Evolutionary conservation across 2,329 filamentous ascomycete species (phyloP).

Genomic region (Fusarium xylarioides): DNA sequence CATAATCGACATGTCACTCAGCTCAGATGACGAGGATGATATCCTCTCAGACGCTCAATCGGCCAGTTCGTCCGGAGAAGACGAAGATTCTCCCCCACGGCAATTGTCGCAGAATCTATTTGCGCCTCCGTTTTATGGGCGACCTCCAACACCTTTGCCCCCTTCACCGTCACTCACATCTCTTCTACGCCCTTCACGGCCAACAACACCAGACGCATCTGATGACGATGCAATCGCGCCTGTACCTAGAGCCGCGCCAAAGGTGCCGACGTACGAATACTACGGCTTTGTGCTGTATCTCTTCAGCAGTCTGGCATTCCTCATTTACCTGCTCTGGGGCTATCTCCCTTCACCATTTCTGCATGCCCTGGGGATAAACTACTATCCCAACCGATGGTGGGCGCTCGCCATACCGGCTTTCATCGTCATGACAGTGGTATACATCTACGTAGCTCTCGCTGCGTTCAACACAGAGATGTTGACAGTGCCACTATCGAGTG

Average conservation of each 20-base stretch:
- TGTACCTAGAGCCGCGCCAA: slow-evolving; percentile 85
- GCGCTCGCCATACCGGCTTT: slow-evolving; percentile 90
- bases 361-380: slow-evolving; percentile 91
- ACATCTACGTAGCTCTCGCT: slow-evolving; percentile 93
- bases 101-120: slow-evolving; percentile 65
- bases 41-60: slow-evolving; percentile 49
- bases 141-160: slow-evolving; percentile 92
- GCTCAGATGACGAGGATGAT: slow-evolving; percentile 51
- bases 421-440: slow-evolving; percentile 86
- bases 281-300: slow-evolving; percentile 98
- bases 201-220: slow-evolving; percentile 90
- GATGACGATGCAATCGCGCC: slow-evolving; percentile 88
- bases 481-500: slow-evolving; percentile 79
- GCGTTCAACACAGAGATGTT: slow-evolving; percentile 90
- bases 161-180: slow-evolving; percentile 93
- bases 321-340: slow-evolving; percentile 79
- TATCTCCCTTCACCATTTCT: slow-evolving; percentile 93
- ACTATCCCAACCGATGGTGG: slow-evolving; percentile 99
- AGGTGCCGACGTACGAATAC: slow-evolving; percentile 99
- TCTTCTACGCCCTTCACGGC: slow-evolving; percentile 87
- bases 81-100: slow-evolving; percentile 51
- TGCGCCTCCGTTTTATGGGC: slow-evolving; percentile 92
- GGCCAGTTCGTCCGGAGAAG: slow-evolving; percentile 46
- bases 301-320: slow-evolving; percentile 82
- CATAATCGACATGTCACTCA: slow-evolving; percentile 43